Evolutionary conservation across 305 asterid genomes (phyloP), one percentile per base, ranked within the genome.

Genomic region (Fraxinus nigra): DNA sequence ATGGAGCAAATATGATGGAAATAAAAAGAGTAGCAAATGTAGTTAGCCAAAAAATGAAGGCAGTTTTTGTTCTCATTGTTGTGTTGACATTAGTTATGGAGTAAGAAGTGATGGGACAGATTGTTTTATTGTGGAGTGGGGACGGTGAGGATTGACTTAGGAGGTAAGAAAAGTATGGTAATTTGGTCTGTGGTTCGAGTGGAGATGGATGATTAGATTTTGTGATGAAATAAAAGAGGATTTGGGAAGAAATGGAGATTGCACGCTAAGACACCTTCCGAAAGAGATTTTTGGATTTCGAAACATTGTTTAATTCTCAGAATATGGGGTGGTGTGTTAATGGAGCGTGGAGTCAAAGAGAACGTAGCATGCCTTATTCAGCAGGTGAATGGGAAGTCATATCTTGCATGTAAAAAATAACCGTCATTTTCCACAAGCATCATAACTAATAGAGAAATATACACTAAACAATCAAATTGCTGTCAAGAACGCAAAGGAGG

Each of bases 111-210:
- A 79, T 70, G 76, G 69, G 80, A 78, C 74, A 11, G 48, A 78
- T 73, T 18, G 88, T 88, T 72, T 80, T 83, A 79, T 85, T 82
- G 84, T 48, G 74, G 20, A 28, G 11, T 46, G 77, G 40, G 63
- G 81, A 63, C 38, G 72, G 82, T 51, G 20, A 72, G 75, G 56
- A 77, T 83, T 85, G 85, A 74, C 94, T 92, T 94, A 87, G 90
- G 92, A 83, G 86, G 90, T 85, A 94, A 92, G 95, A 79, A 79
- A 88, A 86, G 92, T 65, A 80, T 82, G 85, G 79, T 48, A 79
- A 81, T 81, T 80, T 85, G 84, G 84, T 69, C 24, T 80, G 81
- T 74, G 80, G 75, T 16, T 65, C 63, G 14, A 38, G 77, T 54
- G 61, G 51, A 51, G 79, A 82, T 78, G 75, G 82, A 87, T 90